Base-by-base conservation (phyloP, 202 grass and related monocot genomes). In the Setaria viridis region DNA sequence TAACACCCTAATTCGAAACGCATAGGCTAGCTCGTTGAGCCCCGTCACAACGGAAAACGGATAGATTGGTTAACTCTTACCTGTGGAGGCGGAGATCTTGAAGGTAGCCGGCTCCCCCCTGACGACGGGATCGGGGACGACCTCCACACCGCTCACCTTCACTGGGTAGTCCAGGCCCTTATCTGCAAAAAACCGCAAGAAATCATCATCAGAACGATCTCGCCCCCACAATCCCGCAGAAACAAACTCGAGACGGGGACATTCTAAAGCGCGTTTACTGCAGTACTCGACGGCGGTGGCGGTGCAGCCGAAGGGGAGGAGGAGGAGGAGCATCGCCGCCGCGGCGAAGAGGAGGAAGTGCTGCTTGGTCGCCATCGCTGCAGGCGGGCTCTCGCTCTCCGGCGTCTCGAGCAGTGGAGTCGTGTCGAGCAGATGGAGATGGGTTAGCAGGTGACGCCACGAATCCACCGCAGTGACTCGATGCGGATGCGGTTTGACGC, bases 31-130 rank as follows among this genome's bases (percentile, higher is more conserved):
- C n/a, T 17, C 12, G 19, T 37, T 51, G 14, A 62, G 16, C 25
- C 11, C 47, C 3, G 3, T 67, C 39, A 39, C 42, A 62, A 39
- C 19, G 15, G 41, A 39, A 30, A 62, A 39, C 19, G 15, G 41
- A 72, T 3, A 15, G n/a, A 62, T 19, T 42, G 29, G 54, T 76
- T 25, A 25, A 25, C 25, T 25, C 25, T 25, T 89, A 98, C 93
- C 91, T 29, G 95, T 92, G 74, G 56, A 94, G 80, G 95, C 95
- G 54, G 91, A 98, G 80, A 98, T 98, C 76, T 88, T 93, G 80
- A 98, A 98, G 81, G 87, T 93, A 67, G 89, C 88, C 33, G 60
- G 87, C 80, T 93, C 43, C 54, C 92, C 95, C 59, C 92, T 80
- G n/a, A 86, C 32, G 60, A 98, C 67, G 54, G 95, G 95, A 72